A percentile compares a stretch with the other conserved stretches of the same genome.
Evolutionary conservation across 2,329 filamentous ascomycete genomes (phyloP).

Genomic region (Botrytis porri): DNA sequence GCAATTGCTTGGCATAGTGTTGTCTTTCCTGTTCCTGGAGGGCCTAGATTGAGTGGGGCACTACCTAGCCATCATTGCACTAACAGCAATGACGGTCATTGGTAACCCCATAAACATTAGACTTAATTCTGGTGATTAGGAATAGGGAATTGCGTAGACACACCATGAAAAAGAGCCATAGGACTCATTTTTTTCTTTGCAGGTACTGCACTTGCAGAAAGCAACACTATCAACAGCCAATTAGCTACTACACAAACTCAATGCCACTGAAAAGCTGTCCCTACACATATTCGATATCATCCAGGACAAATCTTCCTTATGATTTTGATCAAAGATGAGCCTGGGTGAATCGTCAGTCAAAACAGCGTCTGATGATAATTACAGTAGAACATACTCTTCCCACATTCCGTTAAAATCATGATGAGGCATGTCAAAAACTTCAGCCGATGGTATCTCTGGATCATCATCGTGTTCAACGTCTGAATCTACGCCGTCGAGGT

Average conservation of each 20-base stretch:
- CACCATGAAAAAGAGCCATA: slow-evolving; percentile 89
- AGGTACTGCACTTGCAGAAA: slow-evolving; percentile 39
- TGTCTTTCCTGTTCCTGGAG: slow-evolving; percentile 82
- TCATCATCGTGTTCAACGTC: neutral
- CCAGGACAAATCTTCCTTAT: slow-evolving; percentile 34
- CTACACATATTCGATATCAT: slow-evolving; percentile 35
- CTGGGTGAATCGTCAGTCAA: slow-evolving; percentile 23
- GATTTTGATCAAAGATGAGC: slow-evolving; percentile 35
- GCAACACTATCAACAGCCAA: slow-evolving; percentile 24
- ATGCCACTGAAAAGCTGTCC: neutral
- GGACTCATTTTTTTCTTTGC: slow-evolving; percentile 88
- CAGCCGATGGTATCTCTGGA: slow-evolving; percentile 27
- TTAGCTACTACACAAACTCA: neutral
- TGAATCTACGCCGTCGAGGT: neutral
- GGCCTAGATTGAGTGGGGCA: neutral
- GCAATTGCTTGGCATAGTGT: slow-evolving; percentile 97
- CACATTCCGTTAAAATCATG: slow-evolving; percentile 30
- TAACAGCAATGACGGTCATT: neutral
- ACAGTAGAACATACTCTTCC: slow-evolving; percentile 29
- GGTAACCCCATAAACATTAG: neutral
- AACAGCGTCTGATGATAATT: neutral
- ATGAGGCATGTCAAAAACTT: slow-evolving; percentile 33
- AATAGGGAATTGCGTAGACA: slow-evolving; percentile 35
- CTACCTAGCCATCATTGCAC: neutral
- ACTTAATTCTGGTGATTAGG: neutral